Conservation (phyloP, 805 yeast species). For the Candida manassasensis region DNA sequence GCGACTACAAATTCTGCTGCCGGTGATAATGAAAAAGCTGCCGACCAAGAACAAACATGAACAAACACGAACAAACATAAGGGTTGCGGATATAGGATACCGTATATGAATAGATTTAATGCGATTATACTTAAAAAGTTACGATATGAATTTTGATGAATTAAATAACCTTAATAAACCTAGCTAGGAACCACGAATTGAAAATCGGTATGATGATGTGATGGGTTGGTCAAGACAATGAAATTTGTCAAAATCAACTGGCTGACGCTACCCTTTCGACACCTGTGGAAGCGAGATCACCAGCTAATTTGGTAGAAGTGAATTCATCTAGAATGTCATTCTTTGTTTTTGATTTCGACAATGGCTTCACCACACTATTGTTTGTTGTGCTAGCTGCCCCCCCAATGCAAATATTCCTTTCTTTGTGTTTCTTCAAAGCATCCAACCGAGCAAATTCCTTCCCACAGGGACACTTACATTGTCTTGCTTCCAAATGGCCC, state of each 20-base stretch:
- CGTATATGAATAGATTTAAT: no score
- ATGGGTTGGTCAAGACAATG: no score
- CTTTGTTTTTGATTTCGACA: constrained; percentile 3
- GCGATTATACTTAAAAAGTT: no score
- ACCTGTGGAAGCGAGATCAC: constrained; percentile 6
- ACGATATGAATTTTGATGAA: no score
- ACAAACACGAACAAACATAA: no score
- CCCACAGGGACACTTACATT: constrained; percentile 81
- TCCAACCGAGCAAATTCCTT: constrained; percentile 87
- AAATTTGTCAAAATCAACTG: neutral
- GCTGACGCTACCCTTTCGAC: neutral
- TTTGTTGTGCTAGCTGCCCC: constrained; percentile 39
- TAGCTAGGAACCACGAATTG: no score
- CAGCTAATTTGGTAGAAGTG: constrained; percentile 10
- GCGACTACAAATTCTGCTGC: constrained; percentile 3
- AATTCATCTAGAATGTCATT: constrained; percentile 9
- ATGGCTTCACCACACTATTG: constrained; percentile 22
- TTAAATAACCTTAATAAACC: no score
- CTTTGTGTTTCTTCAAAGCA: constrained; percentile 77
- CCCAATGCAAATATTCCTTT: constrained; percentile 77
- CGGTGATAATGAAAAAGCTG: neutral
- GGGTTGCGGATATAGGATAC: no score
- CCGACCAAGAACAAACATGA: no score
- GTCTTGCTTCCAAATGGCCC: constrained; percentile 73
- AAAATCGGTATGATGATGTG: neutral